Percentiles rank a stretch among this genome's conserved stretches.
phyloP scores from a whole-genome alignment of 2,329 filamentous ascomycete genomes.

The Fusarium cyanostomum region DNA sequence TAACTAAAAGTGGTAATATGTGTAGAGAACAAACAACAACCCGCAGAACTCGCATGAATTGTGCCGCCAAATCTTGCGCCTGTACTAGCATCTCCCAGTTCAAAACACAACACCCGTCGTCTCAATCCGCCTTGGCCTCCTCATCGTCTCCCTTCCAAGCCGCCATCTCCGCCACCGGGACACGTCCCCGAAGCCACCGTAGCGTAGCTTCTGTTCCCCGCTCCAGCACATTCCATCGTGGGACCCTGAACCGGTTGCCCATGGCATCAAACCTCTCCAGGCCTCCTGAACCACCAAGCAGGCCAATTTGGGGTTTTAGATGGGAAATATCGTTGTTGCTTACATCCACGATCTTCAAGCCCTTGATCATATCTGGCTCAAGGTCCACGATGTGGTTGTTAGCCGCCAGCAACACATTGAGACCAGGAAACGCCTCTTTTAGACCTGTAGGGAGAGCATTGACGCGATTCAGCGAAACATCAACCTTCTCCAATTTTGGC shows the following conservation, averaged over 20 bases:
- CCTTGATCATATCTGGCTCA: conserved; percentile 76
- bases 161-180: conserved; percentile 70
- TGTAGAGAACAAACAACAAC: conserved; percentile 22
- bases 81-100: no score
- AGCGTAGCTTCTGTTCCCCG: conserved; percentile 88
- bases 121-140: conserved; percentile 43
- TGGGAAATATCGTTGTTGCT: conserved; percentile 87
- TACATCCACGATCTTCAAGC: conserved; percentile 71
- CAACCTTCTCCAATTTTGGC: conserved; percentile 77
- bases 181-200: conserved; percentile 80
- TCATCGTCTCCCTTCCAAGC: conserved; percentile 62
- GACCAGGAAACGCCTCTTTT: conserved; percentile 72
- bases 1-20: conserved; percentile 22
- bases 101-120: conserved; percentile 7
- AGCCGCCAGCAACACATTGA: conserved; percentile 75
- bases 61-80: neutral
- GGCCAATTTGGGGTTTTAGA: conserved; percentile 81
- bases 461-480: conserved; percentile 86
- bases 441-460: conserved; percentile 71
- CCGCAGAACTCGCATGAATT: conserved; percentile 1
- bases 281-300: conserved; percentile 71
- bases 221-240: conserved; percentile 82
- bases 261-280: conserved; percentile 77
- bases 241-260: conserved; percentile 89
- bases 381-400: conserved; percentile 84